phyloP scores from a whole-genome alignment of 75 land plant species.

The Cunninghamia lanceolata region DNA sequence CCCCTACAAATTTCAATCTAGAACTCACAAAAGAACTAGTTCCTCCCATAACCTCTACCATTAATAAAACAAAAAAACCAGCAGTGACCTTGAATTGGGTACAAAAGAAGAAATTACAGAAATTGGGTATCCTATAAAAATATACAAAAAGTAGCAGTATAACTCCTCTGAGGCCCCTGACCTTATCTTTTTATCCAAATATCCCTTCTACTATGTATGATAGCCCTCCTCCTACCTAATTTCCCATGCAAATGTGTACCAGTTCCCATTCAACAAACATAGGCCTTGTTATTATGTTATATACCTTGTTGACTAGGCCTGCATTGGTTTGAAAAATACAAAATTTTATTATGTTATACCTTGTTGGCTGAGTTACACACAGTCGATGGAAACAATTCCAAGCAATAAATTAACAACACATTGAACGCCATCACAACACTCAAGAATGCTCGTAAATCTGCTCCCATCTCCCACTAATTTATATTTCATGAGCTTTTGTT shows the following conservation, averaged over 20 bases:
- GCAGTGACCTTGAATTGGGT: not conserved
- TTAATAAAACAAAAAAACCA: not conserved
- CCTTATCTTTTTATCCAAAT: not conserved
- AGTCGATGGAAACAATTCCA: conserved; percentile 56
- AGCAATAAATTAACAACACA: conserved; percentile 31
- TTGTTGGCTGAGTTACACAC: conserved; percentile 63
- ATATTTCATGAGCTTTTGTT: not conserved
- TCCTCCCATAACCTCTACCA: not conserved
- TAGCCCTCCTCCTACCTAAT: not conserved
- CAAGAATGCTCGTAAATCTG: conserved; percentile 37
- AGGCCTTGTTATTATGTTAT: not conserved
- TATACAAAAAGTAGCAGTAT: not conserved
- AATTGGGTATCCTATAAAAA: not conserved
- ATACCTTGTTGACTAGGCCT: not conserved
- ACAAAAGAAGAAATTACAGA: not conserved
- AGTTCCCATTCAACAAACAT: not conserved
- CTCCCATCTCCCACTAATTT: conserved; percentile 18
- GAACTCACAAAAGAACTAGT: not conserved
- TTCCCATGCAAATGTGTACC: not conserved
- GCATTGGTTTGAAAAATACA: not conserved
- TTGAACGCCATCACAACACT: conserved; percentile 33
- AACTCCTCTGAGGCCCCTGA: not conserved
- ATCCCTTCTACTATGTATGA: not conserved
- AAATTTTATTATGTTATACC: too few relatives aligned
- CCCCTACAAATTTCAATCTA: not conserved